Base-by-base conservation (phyloP, 177 flowering plant species). In the Vitis hybrid region DNA sequence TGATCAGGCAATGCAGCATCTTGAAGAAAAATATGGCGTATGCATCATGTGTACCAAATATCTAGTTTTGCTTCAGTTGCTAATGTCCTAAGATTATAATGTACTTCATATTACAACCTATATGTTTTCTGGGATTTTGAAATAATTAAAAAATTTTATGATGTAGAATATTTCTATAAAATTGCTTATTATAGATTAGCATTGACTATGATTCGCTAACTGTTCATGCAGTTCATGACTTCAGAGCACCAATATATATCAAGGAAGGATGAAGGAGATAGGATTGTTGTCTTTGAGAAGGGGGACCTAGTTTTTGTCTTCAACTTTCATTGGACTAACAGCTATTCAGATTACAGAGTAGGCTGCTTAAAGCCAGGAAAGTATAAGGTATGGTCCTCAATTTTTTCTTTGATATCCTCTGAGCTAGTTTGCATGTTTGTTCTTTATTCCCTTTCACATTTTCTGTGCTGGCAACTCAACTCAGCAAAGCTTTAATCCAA, bases 1-100 rank as follows among this genome's bases (percentile, higher is more conserved):
- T 82, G 99, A 96, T 79, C 89, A 49, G 71, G 99, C 97, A 26
- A 96, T 96, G 97, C 99, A 96, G 66, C 97, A 91, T 82, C 82
- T 92, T 68, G 99, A 96, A 80, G 97, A 86, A 77, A 71, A 68
- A 8, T 88, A 88, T 80, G 80, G 82, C 72, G 99, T 93, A 91
- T 72, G 97, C 83, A 56, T 68, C 59, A 19, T 58, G 62, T 52
- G 2, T 26, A 50, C 34, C 11, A 45, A 54, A 52, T 65, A 34
- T 48, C 5, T 60, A 3, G 9, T 45, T 15, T 12, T 34, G 18
- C 58, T 18, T 14, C 17, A 23, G n/a, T 76, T 17, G 12, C 17
- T 57, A 3, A 30, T 64, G 13, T 64, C 19, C 40, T 58, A 5
- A 50, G 2, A 8, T 30, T 64, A 9, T 23, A 58, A 9, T 7